phyloP scores from a whole-genome alignment of 352 stramenopile species.

The Achlya hypogyna region DNA sequence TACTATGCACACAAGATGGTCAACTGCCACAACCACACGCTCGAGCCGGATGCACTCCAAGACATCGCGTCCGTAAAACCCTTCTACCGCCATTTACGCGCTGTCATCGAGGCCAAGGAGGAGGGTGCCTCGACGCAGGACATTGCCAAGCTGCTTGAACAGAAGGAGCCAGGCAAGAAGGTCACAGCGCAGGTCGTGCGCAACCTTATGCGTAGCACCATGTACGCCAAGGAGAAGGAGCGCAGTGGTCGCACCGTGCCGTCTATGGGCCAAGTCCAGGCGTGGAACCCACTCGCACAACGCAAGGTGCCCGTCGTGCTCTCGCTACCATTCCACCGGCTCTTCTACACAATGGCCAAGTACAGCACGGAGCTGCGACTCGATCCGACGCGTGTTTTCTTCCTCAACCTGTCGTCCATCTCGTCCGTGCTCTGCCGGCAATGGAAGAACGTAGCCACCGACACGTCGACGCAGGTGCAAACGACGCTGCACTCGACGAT shows the following conservation, averaged over 20 bases:
- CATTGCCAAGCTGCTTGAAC: constrained; percentile 3
- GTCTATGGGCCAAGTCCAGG: constrained; percentile 1
- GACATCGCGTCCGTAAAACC: constrained; percentile 1
- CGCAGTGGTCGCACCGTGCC: neutral
- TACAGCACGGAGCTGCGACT: neutral
- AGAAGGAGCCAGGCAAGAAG: constrained; percentile 17
- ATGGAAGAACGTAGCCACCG: constrained; percentile 6
- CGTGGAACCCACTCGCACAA: neutral
- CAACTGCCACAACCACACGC: constrained; percentile 10
- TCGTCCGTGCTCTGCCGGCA: constrained; percentile 7
- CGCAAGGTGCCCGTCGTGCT: neutral
- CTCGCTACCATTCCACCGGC: constrained; percentile 3
- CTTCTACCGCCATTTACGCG: constrained; percentile 3
- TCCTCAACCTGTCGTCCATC: constrained; percentile 14
- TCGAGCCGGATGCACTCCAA: neutral
- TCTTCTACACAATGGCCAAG: constrained; percentile 13
- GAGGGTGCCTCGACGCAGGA: constrained; percentile 8
- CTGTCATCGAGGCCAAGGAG: constrained; percentile 10
- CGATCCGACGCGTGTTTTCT: constrained; percentile 7
- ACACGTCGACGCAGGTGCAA: neutral
- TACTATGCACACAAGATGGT: constrained; percentile 21
- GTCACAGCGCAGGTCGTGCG: constrained; percentile 14
- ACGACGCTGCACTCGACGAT: constrained; percentile 14
- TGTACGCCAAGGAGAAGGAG: constrained; percentile 13
- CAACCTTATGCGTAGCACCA: constrained; percentile 18